Evolutionary conservation across 2,329 filamentous ascomycete genomes (phyloP).

Genomic region (Hymenoscyphus fraxineus): DNA sequence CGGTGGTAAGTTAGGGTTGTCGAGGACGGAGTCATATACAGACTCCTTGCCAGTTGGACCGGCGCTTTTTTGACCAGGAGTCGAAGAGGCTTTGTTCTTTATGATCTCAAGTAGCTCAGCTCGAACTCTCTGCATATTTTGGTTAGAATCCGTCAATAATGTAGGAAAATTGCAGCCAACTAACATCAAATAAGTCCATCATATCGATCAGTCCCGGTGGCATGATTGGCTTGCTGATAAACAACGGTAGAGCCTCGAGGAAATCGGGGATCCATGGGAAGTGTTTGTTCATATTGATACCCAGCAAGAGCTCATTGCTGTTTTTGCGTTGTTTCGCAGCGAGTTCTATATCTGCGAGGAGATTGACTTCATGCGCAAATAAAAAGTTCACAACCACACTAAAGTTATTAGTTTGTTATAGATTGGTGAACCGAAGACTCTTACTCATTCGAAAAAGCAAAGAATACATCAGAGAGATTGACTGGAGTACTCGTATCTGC

Average conservation of each 20-base stretch:
- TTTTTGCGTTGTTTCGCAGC: background rate
- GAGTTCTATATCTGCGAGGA: background rate
- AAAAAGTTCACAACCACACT: background rate
- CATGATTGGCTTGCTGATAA: conserved; percentile 18
- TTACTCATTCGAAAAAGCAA: background rate
- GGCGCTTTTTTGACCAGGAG: background rate
- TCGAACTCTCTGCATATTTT: background rate
- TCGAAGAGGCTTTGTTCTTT: background rate
- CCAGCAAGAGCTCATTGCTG: background rate
- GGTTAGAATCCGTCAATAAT: background rate
- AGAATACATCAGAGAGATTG: conserved; percentile 7
- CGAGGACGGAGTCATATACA: background rate
- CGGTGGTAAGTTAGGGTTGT: background rate
- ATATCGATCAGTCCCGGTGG: conserved; percentile 18
- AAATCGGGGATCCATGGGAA: background rate
- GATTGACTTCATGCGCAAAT: background rate
- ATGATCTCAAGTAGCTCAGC: background rate
- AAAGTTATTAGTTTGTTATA: background rate
- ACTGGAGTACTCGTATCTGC: conserved; percentile 6
- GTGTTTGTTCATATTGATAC: background rate
- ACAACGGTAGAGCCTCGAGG: conserved; percentile 11
- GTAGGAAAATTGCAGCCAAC: background rate
- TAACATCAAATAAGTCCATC: conserved; percentile 16
- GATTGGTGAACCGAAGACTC: too few relatives aligned
- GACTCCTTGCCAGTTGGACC: background rate